Percentiles rank a stretch among this genome's conserved stretches.
phyloP scores from a whole-genome alignment of 177 flowering plant species.

The Vitis hybrid region DNA sequence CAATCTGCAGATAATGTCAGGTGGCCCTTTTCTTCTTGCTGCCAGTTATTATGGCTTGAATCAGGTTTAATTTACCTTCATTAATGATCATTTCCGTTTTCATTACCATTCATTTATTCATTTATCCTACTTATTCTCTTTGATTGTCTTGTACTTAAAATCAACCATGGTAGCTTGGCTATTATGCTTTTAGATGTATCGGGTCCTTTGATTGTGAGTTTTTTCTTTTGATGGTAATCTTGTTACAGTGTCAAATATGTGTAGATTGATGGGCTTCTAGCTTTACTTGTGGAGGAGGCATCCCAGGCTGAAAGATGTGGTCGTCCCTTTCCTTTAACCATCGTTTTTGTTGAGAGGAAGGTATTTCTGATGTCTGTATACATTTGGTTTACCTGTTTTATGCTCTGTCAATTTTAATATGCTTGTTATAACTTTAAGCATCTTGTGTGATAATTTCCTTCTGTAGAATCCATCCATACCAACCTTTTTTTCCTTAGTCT shows the following conservation, averaged over 20 bases:
- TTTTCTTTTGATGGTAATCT: background rate
- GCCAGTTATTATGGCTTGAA: too few species aligned
- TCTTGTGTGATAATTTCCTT: background rate
- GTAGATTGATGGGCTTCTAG: conserved; percentile 59
- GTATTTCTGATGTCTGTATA: conserved; percentile 20
- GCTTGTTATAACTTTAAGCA: too few species aligned
- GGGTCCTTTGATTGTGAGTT: background rate
- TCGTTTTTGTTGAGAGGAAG: conserved; percentile 71
- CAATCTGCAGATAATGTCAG: too few species aligned
- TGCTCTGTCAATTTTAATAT: background rate
- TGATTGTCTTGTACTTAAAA: too few species aligned
- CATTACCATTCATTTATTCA: too few species aligned
- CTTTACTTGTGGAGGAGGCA: conserved; percentile 59
- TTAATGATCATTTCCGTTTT: too few species aligned
- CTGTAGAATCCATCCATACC: too few species aligned
- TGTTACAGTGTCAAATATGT: conserved; percentile 2
- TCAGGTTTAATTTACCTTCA: too few species aligned
- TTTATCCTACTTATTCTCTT: too few species aligned
- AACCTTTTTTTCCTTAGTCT: background rate
- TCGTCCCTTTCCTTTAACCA: conserved; percentile 54
- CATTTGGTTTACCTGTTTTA: background rate
- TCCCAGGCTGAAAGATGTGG: conserved; percentile 50
- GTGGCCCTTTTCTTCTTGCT: too few species aligned
- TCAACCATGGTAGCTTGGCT: too few species aligned
- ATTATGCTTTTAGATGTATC: background rate